Evolutionary conservation across 2,329 filamentous ascomycete genomes (phyloP), one percentile per base, ranked within the genome.

Genomic region (Ophiocordyceps sinensis): DNA sequence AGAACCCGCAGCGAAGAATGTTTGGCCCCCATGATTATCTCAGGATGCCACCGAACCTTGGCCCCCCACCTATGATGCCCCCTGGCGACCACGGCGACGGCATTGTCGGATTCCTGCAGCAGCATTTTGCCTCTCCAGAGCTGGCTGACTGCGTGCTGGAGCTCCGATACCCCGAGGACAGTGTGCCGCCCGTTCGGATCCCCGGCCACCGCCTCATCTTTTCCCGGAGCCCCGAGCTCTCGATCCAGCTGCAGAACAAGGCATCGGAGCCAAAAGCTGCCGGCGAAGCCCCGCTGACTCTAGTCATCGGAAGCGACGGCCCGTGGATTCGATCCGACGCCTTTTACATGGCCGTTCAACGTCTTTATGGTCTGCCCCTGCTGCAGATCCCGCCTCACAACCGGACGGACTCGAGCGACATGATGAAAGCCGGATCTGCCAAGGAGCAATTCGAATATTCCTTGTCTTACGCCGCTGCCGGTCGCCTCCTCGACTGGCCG

Each of bases 381-480:
- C 59, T 75, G 29, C 53, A 51, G 6, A 52, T 59, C 2, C 59
- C 55, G 1, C 55, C 53, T 23, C 53, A 49, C 23, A 47, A 47
- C 29, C 47, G 48, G 9, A 39, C 49, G 21, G 53, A 60, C 19
- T 51, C 54, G 11, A 50, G 49, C 5, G 54, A 59, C 2, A 49
- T 63, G 28, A 53, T 55, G 0, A 51, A 65, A 50, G 58, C 64
- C 41, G 59, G 66, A 19, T 57, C 62, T 39, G 47, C 58, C 36
- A 49, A 52, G 19, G 67, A 70, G 8, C 66, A 64, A 17, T 67
- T 76, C 43, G 61, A 68, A 28, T 73, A 74, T 45, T 71, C 70
- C n/a, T 58, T 85, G 17, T 75, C 75, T 21, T 82, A 82, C 51
- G 71, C 77, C 37, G 76, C 78, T 23, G 72, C 77, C 5, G 80